phyloP scores from a whole-genome alignment of 2,329 filamentous ascomycete species.

The Corinectria fuckeliana region DNA sequence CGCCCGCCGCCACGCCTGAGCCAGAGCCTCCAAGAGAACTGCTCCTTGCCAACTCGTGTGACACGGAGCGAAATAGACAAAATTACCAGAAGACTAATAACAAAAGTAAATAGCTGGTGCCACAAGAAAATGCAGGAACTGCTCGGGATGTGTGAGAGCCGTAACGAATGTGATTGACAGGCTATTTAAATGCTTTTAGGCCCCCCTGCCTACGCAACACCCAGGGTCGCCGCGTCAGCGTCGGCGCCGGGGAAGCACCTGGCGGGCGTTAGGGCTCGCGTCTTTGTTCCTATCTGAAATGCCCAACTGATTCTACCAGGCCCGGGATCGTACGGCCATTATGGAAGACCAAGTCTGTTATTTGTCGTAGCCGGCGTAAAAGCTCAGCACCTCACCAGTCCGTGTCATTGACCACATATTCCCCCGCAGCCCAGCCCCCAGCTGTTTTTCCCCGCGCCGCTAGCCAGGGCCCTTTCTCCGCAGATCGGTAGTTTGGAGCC shows the following conservation, averaged over 20 bases:
- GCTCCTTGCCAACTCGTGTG: neutral
- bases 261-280: too few species aligned
- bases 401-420: conserved; percentile 19
- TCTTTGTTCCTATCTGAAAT: too few species aligned
- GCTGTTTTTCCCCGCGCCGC: conserved; percentile 33
- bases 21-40: neutral
- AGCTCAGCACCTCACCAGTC: neutral
- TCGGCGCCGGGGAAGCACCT: neutral
- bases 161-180: neutral
- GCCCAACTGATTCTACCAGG: neutral
- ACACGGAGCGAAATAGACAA: neutral
- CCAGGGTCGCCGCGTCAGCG: neutral
- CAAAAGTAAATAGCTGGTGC: neutral
- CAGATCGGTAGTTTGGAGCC: conserved; percentile 26
- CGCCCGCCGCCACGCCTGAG: neutral
- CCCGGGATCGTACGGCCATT: neutral
- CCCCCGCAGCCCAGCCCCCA: conserved; percentile 30
- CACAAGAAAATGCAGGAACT: neutral
- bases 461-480: conserved; percentile 28
- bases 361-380: neutral
- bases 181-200: neutral
- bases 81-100: neutral
- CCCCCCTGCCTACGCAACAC: neutral
- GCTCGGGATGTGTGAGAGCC: neutral
- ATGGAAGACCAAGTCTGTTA: conserved; percentile 1